Evolutionary conservation across 139 green algal genomes (phyloP).

Genomic region (Closterium sp.): DNA sequence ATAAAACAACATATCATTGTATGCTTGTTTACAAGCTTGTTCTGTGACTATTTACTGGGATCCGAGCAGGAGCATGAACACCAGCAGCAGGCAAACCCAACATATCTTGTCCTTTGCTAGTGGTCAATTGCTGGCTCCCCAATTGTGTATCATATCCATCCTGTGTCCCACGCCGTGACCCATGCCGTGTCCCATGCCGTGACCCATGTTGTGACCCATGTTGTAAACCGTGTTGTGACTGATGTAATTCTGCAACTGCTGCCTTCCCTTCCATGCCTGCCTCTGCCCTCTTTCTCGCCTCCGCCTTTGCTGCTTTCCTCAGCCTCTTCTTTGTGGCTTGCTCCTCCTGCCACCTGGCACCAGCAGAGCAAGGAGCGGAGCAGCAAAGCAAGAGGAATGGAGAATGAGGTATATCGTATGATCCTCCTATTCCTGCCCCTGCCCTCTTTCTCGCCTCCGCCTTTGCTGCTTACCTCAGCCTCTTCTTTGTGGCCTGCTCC

Average conservation of each 20-base stretch:
- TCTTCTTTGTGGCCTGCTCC: background rate
- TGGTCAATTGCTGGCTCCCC: background rate
- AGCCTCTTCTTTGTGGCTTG: background rate
- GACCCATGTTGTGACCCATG: no score
- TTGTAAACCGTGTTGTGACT: no score
- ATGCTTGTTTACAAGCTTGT: no score
- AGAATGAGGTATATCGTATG: no score
- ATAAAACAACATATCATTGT: no score
- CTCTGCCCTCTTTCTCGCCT: background rate
- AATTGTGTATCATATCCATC: background rate
- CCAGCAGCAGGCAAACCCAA: background rate
- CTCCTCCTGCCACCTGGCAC: background rate
- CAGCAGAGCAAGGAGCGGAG: no score
- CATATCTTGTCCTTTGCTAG: no score
- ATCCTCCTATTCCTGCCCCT: no score
- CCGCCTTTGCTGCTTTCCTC: background rate
- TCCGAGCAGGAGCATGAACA: background rate
- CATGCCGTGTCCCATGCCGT: no score
- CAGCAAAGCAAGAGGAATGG: background rate
- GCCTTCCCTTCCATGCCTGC: background rate
- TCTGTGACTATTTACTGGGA: no score
- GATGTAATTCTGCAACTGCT: background rate
- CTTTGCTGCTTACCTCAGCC: background rate
- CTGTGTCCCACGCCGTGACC: no score
- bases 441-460: background rate